Percentiles rank a stretch among this genome's conserved stretches.
phyloP scores from a whole-genome alignment of 192 early-diverging fungal genomes.

The Linnemannia schmuckeri region DNA sequence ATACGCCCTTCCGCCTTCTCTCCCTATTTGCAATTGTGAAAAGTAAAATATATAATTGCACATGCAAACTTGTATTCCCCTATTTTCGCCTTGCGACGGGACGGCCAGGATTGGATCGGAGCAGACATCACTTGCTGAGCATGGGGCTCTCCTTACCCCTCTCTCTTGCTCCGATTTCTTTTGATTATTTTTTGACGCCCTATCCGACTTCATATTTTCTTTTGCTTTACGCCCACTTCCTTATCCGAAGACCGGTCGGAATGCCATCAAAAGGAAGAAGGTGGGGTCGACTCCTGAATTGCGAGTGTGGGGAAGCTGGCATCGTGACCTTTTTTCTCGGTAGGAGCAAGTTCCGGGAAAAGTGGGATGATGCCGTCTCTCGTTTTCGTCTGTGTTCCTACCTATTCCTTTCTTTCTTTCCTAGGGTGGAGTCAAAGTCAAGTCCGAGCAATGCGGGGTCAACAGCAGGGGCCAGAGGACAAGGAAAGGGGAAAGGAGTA shows the following conservation, averaged over 20 bases:
- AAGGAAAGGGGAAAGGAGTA: too few relatives aligned
- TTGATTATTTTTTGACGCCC: neutral
- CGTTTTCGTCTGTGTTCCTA: neutral
- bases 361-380: neutral
- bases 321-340: neutral
- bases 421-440: neutral
- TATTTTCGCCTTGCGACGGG: slow-evolving; percentile 8
- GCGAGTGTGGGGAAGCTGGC: neutral
- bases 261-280: neutral
- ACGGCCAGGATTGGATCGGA: slow-evolving; percentile 2
- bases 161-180: neutral
- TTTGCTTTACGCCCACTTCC: neutral
- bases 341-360: neutral
- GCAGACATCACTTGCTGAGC: neutral
- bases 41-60: neutral
- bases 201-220: neutral
- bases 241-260: neutral
- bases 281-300: neutral
- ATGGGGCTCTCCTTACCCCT: neutral
- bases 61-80: neutral
- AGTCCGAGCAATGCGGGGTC: slow-evolving; percentile 1
- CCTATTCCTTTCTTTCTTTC: neutral
- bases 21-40: slow-evolving; percentile 3
- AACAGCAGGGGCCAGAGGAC: neutral
- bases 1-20: neutral